These are phyloP conservation scores for Saccharomycopsis sp. DNA, from an alignment of 805 yeast species.

Conservation along the genomic window DNA sequence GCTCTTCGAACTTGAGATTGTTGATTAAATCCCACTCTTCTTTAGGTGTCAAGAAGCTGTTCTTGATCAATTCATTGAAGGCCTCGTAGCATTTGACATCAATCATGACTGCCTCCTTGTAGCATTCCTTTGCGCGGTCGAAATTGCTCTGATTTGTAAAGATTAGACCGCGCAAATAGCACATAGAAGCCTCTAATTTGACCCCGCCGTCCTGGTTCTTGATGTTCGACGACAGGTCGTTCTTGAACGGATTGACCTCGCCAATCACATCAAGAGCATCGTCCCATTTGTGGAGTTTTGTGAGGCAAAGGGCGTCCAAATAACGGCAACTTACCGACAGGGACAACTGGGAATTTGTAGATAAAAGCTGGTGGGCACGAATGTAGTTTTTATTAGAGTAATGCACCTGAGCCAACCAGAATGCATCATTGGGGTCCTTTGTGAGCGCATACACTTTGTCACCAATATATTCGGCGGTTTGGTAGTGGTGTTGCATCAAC, in stretches of 20 bases:
- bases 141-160: conserved; percentile 78
- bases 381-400: conserved; percentile 69
- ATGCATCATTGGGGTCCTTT: conserved; percentile 85
- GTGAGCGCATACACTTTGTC: conserved; percentile 84
- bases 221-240: conserved; percentile 28
- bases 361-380: conserved; percentile 68
- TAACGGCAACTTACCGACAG: conserved; percentile 72
- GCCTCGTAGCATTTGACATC: conserved; percentile 95
- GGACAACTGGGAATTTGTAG: conserved; percentile 44
- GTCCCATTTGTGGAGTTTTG: conserved; percentile 72
- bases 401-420: conserved; percentile 91
- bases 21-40: conserved; percentile 83
- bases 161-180: conserved; percentile 76
- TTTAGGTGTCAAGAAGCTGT: conserved; percentile 68
- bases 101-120: conserved; percentile 75
- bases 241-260: conserved; percentile 66
- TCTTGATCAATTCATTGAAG: conserved; percentile 66
- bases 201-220: conserved; percentile 73
- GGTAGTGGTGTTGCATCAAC: conserved; percentile 81
- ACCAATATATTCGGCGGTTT: conserved; percentile 85
- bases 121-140: conserved; percentile 80
- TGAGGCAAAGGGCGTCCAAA: conserved; percentile 66
- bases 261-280: conserved; percentile 86
- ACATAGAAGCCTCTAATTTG: conserved; percentile 79
- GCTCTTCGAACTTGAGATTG: conserved; percentile 58